phyloP scores from a whole-genome alignment of 164 flowering plant genomes.

The Vitis vinifera region ASM3070453v1 NC_081822.1:1992501-1993000 shows the following conservation, averaged over 20 bases:
- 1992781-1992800: slow-evolving; percentile 2
- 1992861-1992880: slow-evolving; percentile 5
- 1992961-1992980: slow-evolving; percentile 18
- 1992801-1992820: slow-evolving; percentile 1
- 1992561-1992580: too few relatives aligned
- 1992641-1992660: not conserved
- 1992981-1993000: slow-evolving; percentile 16
- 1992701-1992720: slow-evolving; percentile 7
- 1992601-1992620: not conserved
- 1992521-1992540: too few relatives aligned
- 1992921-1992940: slow-evolving; percentile 12
- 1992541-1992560: too few relatives aligned
- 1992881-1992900: slow-evolving; percentile 13
- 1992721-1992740: slow-evolving; percentile 12
- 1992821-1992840: slow-evolving; percentile 6
- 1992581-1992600: slow-evolving; percentile 11
- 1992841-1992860: not conserved
- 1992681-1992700: slow-evolving; percentile 6
- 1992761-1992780: not conserved
- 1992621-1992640: not conserved
- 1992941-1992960: slow-evolving; percentile 14
- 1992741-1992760: slow-evolving; percentile 3
- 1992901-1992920: slow-evolving; percentile 19
- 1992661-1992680: slow-evolving; percentile 9
- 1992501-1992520: too few relatives aligned